These are phyloP conservation scores for Capsella bursapastoris DNA, from an alignment of 345 rosid species.

Conservation along the genomic window DNA sequence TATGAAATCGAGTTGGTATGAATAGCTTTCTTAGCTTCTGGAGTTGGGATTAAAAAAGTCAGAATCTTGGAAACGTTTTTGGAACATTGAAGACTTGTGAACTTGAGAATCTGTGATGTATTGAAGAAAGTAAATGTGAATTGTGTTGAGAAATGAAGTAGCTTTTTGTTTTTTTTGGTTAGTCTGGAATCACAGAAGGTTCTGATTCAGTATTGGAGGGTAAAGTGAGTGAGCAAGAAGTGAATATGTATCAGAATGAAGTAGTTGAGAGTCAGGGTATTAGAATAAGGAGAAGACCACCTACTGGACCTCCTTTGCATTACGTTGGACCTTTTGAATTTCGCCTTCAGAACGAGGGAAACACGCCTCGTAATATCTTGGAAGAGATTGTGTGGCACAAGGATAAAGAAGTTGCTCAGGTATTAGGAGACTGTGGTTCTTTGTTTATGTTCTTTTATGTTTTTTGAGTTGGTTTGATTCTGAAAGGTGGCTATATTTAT, in stretches of 20 bases:
- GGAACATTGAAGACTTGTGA: neutral
- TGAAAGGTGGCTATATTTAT: slow-evolving; percentile 13
- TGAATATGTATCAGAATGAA: slow-evolving; percentile 67
- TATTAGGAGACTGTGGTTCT: no score
- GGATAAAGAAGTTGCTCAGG: slow-evolving; percentile 67
- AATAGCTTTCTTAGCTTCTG: slow-evolving; percentile 20
- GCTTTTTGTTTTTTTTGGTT: slow-evolving; percentile 28
- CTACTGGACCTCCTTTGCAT: slow-evolving; percentile 80
- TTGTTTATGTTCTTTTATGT: neutral
- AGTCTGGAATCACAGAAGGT: slow-evolving; percentile 53
- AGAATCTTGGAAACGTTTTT: neutral
- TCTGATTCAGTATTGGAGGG: slow-evolving; percentile 47
- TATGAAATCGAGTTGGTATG: neutral
- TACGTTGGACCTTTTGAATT: slow-evolving; percentile 93
- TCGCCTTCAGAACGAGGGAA: slow-evolving; percentile 77
- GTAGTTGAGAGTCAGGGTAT: slow-evolving; percentile 85
- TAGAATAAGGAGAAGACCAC: slow-evolving; percentile 72
- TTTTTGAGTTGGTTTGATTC: neutral
- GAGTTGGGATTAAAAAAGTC: neutral
- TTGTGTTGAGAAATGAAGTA: slow-evolving; percentile 11
- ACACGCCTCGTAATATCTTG: slow-evolving; percentile 81
- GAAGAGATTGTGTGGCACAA: slow-evolving; percentile 95
- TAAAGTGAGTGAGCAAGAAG: slow-evolving; percentile 64
- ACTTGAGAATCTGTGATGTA: neutral
- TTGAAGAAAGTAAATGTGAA: neutral